Evolutionary conservation across 768 basidiomycete species (phyloP), one percentile per base, ranked within the genome.

Genomic region (Gloeopeniophorella convolvens): DNA sequence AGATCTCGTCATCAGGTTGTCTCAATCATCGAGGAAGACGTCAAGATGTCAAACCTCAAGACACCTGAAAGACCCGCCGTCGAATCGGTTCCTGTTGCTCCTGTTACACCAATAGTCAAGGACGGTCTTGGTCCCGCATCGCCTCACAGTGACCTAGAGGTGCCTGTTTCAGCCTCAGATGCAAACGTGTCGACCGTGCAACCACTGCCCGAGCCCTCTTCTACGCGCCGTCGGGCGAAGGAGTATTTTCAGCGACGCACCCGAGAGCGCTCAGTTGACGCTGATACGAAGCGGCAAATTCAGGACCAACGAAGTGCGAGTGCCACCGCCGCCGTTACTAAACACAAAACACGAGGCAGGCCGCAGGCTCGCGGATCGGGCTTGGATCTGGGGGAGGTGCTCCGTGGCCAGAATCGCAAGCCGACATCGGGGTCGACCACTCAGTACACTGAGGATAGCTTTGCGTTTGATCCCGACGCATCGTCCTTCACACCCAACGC

Each of bases 161-260:
- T 31, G 5, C 42, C 43, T 2, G 28, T 26, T 16, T 23, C 18
- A 3, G 27, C 10, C 10, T 13, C 24, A 6, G 37, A 36, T 21
- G 28, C 10, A 11, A 26, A 51, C 10, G 16, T 31, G 18, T 55
- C 54, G n/a, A 42, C 15, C 5, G 27, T 45, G 21, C 52, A 27
- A 10, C 42, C 51, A 2, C 32, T 48, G n/a, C 51, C 42, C 5
- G 42, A 28, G 42, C 23, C 52, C 27, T 46, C 53, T 23, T 54
- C 52, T 5, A 48, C 47, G 1, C 55, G 55, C 20, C 52, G 45
- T 13, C 46, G 47, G 9, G 42, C 51, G 16, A 56, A 56, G 37
- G 55, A 54, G 39, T 56, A 56, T 42, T 49, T 56, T 24, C 45
- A 54, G 33, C 44, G 52, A 42, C 55, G 55, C 20, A 49, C 52